Conservation (phyloP, 805 yeast genomes). For the Nakazawaea populi region DNA sequence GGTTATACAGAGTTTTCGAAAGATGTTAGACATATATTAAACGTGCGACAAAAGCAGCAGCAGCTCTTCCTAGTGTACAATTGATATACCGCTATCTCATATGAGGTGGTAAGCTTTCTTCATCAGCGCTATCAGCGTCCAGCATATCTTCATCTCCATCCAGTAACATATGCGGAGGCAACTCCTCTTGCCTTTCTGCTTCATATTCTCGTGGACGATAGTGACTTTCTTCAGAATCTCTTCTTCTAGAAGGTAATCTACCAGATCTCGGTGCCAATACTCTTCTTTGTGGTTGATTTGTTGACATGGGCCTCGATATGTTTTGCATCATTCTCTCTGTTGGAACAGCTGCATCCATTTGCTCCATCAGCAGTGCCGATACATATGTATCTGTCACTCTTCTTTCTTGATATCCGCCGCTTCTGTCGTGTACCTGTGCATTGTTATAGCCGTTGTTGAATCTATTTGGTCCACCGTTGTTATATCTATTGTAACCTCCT, state of each 20-base stretch:
- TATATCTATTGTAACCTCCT: constrained; percentile 1
- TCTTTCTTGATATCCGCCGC: not conserved
- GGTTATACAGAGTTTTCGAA: constrained; percentile 87
- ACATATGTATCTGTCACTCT: constrained; percentile 3
- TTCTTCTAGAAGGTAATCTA: not conserved
- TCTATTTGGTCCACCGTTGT: constrained; percentile 1
- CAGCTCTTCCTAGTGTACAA: not conserved
- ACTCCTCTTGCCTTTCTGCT: not conserved
- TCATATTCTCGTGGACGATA: not conserved
- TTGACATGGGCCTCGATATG: not conserved
- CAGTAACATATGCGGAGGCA: constrained; percentile 7
- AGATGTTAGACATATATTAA: constrained; percentile 50
- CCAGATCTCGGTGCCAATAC: constrained; percentile 5
- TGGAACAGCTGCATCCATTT: not conserved
- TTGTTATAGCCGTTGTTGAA: not conserved
- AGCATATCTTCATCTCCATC: constrained; percentile 5
- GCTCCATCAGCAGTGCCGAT: not conserved
- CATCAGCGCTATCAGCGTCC: not conserved
- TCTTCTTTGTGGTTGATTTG: constrained; percentile 1
- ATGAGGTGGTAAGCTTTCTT: constrained; percentile 10
- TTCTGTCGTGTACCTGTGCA: not conserved
- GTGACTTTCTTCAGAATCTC: not conserved
- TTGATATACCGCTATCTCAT: not conserved
- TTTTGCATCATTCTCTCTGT: not conserved
- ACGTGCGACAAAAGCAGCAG: too few species aligned